Evolutionary conservation across 2,329 filamentous ascomycete species (phyloP), one percentile per base, ranked within the genome.

Genomic region (Alternaria metachromatica): DNA sequence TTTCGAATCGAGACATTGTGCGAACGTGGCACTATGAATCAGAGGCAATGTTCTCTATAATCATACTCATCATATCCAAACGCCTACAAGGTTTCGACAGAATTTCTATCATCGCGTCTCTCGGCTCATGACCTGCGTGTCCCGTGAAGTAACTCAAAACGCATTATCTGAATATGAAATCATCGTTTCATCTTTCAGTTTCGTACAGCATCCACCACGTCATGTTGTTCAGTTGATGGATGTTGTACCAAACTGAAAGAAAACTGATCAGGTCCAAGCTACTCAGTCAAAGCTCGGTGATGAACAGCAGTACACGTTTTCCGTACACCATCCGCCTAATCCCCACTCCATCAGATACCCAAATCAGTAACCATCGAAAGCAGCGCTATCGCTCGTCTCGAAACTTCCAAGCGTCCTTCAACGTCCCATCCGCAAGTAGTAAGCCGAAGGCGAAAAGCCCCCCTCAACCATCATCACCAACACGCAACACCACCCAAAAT

Each of bases 281-380:
- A 15, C n/a, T 30, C 25, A 30, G 10, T 50, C 5, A 20, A 28
- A 8, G 46, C 13, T 20, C 25, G 20, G n/a, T 28, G 25, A 23
- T 12, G 7, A 50, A 15, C 21, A 50, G 46, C n/a, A 18, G n/a
- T 30, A 11, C 13, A 48, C 2, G 21, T 25, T 9, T 8, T 13
- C 46, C 46, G 20, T n/a, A 20, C n/a, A 0, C 18, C 2, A 50
- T 2, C 18, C 7, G 8, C 23, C 18, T 23, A 25, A 20, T 26
- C 25, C 23, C 54, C 54, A 37, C 44, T 15, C 21, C 43, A 21
- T 48, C 18, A 25, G 11, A 33, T 13, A 18, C 44, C 55, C 33
- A 45, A 20, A 60, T n/a, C 37, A 53, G 58, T 43, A 55, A 37
- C 20, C 58, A 51, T 62, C 2, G 60, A 61, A 51, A 44, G 33